Evolutionary conservation across 78 protist species (phyloP).

Genomic region (Dictyostelium intermedium): DNA sequence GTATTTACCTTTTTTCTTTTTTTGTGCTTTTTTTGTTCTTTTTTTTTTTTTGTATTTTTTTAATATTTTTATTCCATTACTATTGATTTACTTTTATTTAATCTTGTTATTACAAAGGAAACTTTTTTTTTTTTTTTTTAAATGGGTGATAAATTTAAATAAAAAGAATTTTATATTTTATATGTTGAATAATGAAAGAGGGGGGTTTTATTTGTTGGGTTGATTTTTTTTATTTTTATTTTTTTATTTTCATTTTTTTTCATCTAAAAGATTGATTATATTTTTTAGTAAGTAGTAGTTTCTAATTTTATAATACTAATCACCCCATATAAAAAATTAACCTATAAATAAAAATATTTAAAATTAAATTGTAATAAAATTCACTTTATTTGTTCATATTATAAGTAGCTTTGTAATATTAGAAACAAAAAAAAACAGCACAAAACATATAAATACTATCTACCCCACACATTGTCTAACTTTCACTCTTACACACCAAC

Average conservation of each 20-base stretch:
- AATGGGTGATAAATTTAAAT: too few species aligned
- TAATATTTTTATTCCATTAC: neutral
- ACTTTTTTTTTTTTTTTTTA: neutral
- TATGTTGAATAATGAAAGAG: neutral
- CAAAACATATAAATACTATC: neutral
- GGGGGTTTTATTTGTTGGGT: neutral
- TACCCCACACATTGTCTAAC: neutral
- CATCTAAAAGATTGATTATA: neutral
- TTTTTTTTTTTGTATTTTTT: neutral
- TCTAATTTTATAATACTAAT: neutral
- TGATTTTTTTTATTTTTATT: neutral
- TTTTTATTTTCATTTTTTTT: too few species aligned
- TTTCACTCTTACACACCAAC: neutral
- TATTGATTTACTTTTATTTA: neutral
- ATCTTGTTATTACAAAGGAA: neutral
- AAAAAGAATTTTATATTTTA: neutral
- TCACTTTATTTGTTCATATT: neutral
- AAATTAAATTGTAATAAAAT: neutral
- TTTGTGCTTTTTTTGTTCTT: neutral
- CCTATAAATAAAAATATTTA: neutral
- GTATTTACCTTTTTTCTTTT: neutral
- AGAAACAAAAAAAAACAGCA: neutral
- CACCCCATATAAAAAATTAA: neutral
- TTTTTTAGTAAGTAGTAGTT: neutral
- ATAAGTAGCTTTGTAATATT: neutral